Evolutionary conservation across 2,329 filamentous ascomycete species (phyloP).

Genomic region (Apiospora kogelbergensis): DNA sequence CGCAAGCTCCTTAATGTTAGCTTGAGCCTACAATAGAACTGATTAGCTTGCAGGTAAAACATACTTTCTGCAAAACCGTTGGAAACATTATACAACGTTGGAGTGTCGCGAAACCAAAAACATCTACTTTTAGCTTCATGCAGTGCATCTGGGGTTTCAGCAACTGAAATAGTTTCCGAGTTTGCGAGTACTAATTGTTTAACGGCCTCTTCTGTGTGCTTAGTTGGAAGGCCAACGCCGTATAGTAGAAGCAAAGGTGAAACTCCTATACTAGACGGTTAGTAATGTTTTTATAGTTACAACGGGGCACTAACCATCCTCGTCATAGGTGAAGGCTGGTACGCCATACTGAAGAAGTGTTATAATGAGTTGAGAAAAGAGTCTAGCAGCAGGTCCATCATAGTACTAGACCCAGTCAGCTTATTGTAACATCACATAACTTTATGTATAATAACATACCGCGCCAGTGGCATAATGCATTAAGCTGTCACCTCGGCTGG

Average conservation of each 20-base stretch:
- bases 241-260: neutral
- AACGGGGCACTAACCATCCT: neutral
- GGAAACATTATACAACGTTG: neutral
- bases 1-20: constrained; percentile 9
- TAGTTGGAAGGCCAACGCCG: no score
- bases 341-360: constrained; percentile 5
- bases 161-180: neutral
- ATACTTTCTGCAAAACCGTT: constrained; percentile 9
- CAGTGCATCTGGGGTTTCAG: no score
- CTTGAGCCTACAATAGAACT: no score
- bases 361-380: neutral
- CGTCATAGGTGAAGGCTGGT: neutral
- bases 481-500: neutral
- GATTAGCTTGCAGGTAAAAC: neutral
- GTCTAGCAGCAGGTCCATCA: no score
- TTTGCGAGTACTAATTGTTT: neutral
- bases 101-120: no score
- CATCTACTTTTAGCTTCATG: no score
- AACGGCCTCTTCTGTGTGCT: neutral
- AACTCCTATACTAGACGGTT: neutral
- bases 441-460: neutral
- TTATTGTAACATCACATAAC: no score
- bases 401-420: no score
- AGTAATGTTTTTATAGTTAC: no score
- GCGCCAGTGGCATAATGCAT: neutral